phyloP scores from a whole-genome alignment of 768 basidiomycete species.

The Suillus variegatus region DNA sequence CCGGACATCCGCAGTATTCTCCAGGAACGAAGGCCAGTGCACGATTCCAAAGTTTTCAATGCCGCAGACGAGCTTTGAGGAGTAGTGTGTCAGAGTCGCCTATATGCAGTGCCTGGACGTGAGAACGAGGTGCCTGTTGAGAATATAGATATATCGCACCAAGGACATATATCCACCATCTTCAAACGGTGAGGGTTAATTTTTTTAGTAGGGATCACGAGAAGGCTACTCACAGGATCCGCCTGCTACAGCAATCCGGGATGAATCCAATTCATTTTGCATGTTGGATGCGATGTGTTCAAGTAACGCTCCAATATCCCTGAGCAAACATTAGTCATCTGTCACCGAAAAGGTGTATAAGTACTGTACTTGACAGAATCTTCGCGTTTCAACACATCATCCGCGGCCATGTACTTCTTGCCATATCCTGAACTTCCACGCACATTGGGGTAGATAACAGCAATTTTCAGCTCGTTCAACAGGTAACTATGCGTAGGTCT shows the following conservation, averaged over 20 bases:
- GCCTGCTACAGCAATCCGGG: constrained; percentile 43
- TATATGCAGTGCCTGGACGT: constrained; percentile 11
- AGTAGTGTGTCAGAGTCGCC: constrained; percentile 44
- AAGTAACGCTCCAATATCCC: constrained; percentile 41
- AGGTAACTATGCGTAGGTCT: constrained; percentile 41
- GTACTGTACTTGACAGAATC: constrained; percentile 40
- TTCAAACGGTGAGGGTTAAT: constrained; percentile 14
- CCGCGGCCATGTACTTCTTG: constrained; percentile 38
- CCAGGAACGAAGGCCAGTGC: constrained; percentile 43
- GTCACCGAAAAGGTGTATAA: background rate
- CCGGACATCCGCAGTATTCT: constrained; percentile 40
- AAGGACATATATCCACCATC: constrained; percentile 45
- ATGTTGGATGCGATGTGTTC: constrained; percentile 35
- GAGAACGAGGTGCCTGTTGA: background rate
- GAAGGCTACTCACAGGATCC: constrained; percentile 36
- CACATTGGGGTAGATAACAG: constrained; percentile 44
- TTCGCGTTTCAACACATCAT: constrained; percentile 45
- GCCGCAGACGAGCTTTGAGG: constrained; percentile 41
- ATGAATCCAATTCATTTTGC: constrained; percentile 33
- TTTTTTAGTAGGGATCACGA: background rate
- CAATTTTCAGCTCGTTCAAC: constrained; percentile 42
- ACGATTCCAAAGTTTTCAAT: constrained; percentile 42
- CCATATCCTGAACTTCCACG: constrained; percentile 45
- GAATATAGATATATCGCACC: constrained; percentile 22
- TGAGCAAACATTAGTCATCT: constrained; percentile 9